phyloP scores from a whole-genome alignment of 345 rosid species.

The Noccaea bulbosa region DNA sequence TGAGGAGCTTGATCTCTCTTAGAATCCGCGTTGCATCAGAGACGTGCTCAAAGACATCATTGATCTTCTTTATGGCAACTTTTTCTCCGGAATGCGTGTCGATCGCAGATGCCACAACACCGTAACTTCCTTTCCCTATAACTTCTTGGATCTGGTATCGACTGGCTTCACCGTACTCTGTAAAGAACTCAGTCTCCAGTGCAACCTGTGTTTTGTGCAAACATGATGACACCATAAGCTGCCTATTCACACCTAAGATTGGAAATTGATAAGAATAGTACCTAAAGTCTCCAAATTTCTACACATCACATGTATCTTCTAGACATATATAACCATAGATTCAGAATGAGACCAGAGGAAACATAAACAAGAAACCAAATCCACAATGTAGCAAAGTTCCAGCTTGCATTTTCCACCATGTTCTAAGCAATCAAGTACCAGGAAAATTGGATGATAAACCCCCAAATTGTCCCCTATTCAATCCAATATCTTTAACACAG shows the following conservation, averaged over 20 bases:
- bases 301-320: background rate
- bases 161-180: slow-evolving; percentile 94
- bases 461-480: background rate
- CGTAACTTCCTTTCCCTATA: slow-evolving; percentile 97
- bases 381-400: slow-evolving; percentile 14
- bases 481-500: background rate
- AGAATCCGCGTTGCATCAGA: slow-evolving; percentile 98
- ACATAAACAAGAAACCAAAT: slow-evolving; percentile 28
- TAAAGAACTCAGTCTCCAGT: slow-evolving; percentile 80
- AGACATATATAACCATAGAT: background rate
- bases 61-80: slow-evolving; percentile 95
- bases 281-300: background rate
- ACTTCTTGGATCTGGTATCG: slow-evolving; percentile 93
- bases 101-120: slow-evolving; percentile 92
- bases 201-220: slow-evolving; percentile 52
- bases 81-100: slow-evolving; percentile 84
- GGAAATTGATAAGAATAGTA: background rate
- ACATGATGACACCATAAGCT: slow-evolving; percentile 16
- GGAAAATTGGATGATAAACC: background rate
- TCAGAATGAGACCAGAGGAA: too few species aligned
- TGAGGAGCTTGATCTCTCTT: slow-evolving; percentile 95
- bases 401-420: slow-evolving; percentile 3
- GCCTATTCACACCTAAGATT: slow-evolving; percentile 20
- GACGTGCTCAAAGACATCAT: slow-evolving; percentile 96
- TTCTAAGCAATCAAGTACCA: slow-evolving; percentile 1